These are phyloP conservation scores for Agarophyton chilense DNA, from an alignment of 23 red algal species.

Conservation along the genomic window DNA sequence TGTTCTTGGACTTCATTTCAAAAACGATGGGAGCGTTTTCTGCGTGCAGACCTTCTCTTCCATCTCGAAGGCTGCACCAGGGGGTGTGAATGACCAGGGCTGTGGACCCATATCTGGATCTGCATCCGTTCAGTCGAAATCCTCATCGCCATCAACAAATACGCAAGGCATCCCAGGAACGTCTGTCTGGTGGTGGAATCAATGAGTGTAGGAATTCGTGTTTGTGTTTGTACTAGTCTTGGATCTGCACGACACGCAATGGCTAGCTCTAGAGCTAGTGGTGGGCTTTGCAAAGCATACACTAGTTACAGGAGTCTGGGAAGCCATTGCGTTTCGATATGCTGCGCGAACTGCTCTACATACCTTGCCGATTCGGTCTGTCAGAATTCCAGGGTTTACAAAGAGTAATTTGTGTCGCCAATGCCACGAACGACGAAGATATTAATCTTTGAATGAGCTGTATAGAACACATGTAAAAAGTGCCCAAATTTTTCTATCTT, in stretches of 20 bases:
- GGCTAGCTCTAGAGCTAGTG: background rate
- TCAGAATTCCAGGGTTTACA: background rate
- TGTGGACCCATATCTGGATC: background rate
- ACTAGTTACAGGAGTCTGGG: background rate
- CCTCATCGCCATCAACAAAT: background rate
- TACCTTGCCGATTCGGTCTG: background rate
- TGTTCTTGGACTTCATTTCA: slow-evolving; percentile 34
- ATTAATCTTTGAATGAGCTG: background rate
- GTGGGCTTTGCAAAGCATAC: background rate
- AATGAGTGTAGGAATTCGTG: background rate
- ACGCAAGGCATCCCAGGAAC: background rate
- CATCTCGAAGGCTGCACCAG: background rate
- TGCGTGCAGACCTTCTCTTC: slow-evolving; percentile 38
- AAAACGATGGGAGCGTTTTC: slow-evolving; percentile 6
- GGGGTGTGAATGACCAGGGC: background rate
- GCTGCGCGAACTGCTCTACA: background rate
- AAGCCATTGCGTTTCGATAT: background rate
- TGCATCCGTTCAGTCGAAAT: no score
- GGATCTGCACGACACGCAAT: background rate
- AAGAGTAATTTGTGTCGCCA: background rate
- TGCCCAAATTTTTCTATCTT: no score
- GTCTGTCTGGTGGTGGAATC: background rate
- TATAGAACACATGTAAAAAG: no score
- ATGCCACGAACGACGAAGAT: background rate
- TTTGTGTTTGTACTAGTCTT: background rate